Conservation (phyloP, 129 eudicot species). For the Dittrichia graveolens region DNA sequence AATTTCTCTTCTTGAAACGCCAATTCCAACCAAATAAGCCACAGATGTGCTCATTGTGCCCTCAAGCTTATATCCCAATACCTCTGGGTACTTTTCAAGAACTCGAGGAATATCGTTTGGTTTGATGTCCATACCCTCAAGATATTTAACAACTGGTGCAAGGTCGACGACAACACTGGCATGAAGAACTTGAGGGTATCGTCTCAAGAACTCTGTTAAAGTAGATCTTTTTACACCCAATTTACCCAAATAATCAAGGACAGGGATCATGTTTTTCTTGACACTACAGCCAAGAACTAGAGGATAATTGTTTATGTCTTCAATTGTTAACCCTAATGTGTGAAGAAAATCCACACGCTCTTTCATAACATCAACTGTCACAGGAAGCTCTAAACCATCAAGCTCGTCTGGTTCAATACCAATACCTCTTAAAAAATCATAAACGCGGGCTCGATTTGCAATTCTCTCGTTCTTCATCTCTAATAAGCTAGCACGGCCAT, state of each 20-base stretch:
- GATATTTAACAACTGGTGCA: slow-evolving; percentile 87
- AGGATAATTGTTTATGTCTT: slow-evolving; percentile 87
- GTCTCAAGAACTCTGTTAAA: slow-evolving; percentile 66
- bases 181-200: slow-evolving; percentile 96
- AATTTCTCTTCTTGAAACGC: slow-evolving; percentile 91
- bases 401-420: slow-evolving; percentile 88
- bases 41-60: slow-evolving; percentile 99
- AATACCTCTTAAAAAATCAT: slow-evolving; percentile 70
- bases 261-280: slow-evolving; percentile 97
- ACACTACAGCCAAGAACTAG: slow-evolving; percentile 99
- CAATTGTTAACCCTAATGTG: slow-evolving; percentile 78
- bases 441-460: slow-evolving; percentile 79
- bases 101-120: slow-evolving; percentile 77
- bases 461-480: slow-evolving; percentile 78
- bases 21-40: slow-evolving; percentile 92
- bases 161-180: slow-evolving; percentile 96
- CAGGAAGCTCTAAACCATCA: slow-evolving; percentile 93
- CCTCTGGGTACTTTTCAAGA: slow-evolving; percentile 87
- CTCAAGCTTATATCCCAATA: slow-evolving; percentile 92
- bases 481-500: slow-evolving; percentile 74
- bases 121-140: slow-evolving; percentile 87
- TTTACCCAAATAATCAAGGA: slow-evolving; percentile 88
- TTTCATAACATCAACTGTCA: slow-evolving; percentile 90
- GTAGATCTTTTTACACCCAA: slow-evolving; percentile 70
- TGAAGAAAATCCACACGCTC: slow-evolving; percentile 94